A percentile compares a stretch with the other conserved stretches of the same genome.
Evolutionary conservation across 805 yeast genomes (phyloP).

Genomic region (Pichia paraexigua): DNA sequence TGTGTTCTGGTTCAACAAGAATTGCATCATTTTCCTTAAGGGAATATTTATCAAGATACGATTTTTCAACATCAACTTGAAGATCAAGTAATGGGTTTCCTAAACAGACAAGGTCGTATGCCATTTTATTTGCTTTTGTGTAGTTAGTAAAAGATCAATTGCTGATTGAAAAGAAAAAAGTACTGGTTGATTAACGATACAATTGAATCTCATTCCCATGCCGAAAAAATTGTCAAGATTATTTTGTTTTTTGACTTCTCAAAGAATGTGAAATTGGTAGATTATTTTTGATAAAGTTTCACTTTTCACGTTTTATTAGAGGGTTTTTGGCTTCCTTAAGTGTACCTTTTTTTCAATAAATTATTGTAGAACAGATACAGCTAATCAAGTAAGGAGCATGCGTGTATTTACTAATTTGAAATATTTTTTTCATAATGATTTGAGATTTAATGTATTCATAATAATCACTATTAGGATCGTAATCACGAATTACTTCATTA

Average conservation of each 20-base stretch:
- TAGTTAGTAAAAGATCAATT: background rate
- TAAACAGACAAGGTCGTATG: slow-evolving; percentile 68
- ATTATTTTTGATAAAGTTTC: no score
- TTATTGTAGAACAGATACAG: no score
- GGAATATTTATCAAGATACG: slow-evolving; percentile 69
- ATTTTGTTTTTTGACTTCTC: background rate
- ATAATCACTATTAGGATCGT: background rate
- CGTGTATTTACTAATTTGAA: no score
- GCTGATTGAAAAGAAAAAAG: background rate
- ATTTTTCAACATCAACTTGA: slow-evolving; percentile 65
- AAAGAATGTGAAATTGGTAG: background rate
- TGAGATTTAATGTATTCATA: no score
- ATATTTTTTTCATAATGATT: no score
- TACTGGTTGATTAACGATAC: background rate
- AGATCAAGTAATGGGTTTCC: slow-evolving; percentile 87
- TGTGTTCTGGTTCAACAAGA: slow-evolving; percentile 70
- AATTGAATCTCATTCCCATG: background rate
- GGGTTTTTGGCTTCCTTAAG: no score
- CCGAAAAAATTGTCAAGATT: background rate
- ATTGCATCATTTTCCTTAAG: slow-evolving; percentile 93
- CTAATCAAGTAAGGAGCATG: no score
- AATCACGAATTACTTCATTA: background rate
- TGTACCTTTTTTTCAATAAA: no score
- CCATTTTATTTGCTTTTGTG: slow-evolving; percentile 32
- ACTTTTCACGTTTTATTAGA: no score